Conservation (phyloP, 2,329 filamentous ascomycete species). For the Trichoderma lentiforme region DNA sequence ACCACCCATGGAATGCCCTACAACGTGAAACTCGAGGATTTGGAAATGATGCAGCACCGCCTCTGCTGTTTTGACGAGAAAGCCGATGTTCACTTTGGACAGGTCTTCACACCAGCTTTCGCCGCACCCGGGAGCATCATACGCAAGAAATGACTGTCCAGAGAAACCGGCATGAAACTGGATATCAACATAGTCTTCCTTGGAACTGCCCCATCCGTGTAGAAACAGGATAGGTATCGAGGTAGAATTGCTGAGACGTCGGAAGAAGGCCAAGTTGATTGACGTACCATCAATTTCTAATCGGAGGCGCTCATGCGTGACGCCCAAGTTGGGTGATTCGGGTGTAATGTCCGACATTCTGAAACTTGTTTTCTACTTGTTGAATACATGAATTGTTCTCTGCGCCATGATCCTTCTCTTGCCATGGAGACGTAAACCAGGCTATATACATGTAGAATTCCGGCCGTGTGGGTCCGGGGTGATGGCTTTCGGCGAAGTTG, state of each 20-base stretch:
- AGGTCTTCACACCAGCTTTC: background rate
- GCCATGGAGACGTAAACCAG: too few species aligned
- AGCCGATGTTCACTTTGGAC: background rate
- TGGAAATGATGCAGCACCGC: background rate
- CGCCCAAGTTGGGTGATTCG: background rate
- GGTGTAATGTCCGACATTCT: too few species aligned
- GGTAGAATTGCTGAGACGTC: background rate
- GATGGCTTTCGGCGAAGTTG: too few species aligned
- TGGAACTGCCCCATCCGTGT: background rate
- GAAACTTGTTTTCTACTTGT: too few species aligned
- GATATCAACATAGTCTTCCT: background rate
- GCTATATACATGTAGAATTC: too few species aligned
- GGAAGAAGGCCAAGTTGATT: background rate
- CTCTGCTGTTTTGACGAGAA: background rate
- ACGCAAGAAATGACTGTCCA: background rate
- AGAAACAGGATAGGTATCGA: background rate
- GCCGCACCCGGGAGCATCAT: background rate
- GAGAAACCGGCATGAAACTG: background rate
- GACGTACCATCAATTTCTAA: background rate
- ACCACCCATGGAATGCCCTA: background rate
- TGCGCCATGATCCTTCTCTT: too few species aligned
- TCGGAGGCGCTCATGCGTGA: background rate
- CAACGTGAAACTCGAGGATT: background rate
- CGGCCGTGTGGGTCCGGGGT: too few species aligned
- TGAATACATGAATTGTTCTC: too few species aligned